Evolutionary conservation across 2,329 filamentous ascomycete species (phyloP), one percentile per base, ranked within the genome.

Genomic region (Botryotinia narcissicola): DNA sequence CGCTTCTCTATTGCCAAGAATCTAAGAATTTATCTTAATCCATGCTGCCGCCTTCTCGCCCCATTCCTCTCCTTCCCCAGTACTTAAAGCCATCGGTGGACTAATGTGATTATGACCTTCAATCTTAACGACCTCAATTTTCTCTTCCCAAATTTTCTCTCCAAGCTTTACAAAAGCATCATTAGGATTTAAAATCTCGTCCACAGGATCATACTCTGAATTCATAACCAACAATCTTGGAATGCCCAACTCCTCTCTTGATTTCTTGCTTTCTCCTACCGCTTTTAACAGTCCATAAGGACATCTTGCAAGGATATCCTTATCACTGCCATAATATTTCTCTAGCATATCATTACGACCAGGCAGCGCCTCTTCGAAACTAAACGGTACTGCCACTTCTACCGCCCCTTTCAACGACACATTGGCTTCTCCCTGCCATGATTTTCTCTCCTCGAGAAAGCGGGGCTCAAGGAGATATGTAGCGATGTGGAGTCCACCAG

Each of bases 61-160:
- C 80, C 79, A 81, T 66, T 75, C 66, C 74, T 81, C 80, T 3
- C 75, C 80, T 40, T 76, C 76, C 9, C 79, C 80, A 70, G 75
- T 78, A 72, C 76, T 75, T 67, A 81, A 59, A 20, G 74, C 75
- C 62, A 77, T 37, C 22, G 78, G 72, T 12, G 79, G 79, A 74
- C 76, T 78, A 35, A 80, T 78, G 76, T 81, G 80, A 74, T 81
- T 81, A 74, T 81, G 80, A 1, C 79, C 79, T 46, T 74, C 35
- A 22, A 80, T 72, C 29, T 70, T 68, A 61, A 73, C 42, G 46
- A 75, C 69, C 63, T 77, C 73, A 60, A 77, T 35, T 40, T 74
- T 76, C 35, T 76, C 77, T 0, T 77, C 78, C 76, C 78, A 80
- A 16, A 61, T 68, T 37, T 75, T 73, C 59, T 78, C 75, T 74